Evolutionary conservation across 129 eudicot genomes (phyloP), one percentile per base, ranked within the genome.

Genomic region (Flaveria sonorensis): DNA sequence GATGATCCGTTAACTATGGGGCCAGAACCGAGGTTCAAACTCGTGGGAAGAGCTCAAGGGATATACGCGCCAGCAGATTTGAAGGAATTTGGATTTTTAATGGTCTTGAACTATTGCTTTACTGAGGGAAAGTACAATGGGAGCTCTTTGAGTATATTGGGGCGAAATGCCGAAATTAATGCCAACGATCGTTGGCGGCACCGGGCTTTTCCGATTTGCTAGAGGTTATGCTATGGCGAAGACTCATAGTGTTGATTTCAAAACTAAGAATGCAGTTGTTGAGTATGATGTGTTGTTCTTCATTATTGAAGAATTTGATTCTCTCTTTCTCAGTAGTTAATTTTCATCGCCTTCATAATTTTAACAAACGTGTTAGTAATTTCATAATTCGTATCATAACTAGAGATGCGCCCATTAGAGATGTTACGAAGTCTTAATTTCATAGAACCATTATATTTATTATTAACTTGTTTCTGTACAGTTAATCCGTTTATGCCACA

Each of bases 161-260:
- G 89, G 19, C 50, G 83, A 40, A 86, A 86, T 47, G 19, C 15
- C 0, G 82, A n/a, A 13, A 77, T 78, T 11, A 82, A 84, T 4
- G 86, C 82, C 20, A 76, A 79, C 5, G 89, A 80, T 84, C 46
- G 84, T 84, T n/a, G 87, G 87, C 13, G 84, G 87, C 23, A 79
- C 72, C 50, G 87, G 89, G 52, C 43, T 79, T 30, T 86, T 86
- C 69, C 76, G 86, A 64, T 86, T 75, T 74, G 86, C 89, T 16
- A 70, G 74, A 10, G 89, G 84, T 12, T 82, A 86, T 79, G 89
- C 80, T 40, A 82, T 71, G 20, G 78, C 82, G 10, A 82, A 72
- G 77, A 86, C 89, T 46, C 55, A 64, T 10, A 62, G 59, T 24
- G 1, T 72, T 5, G 52, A 79, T 68, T 0, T 70, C 0, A 75